phyloP scores from a whole-genome alignment of 2,329 filamentous ascomycete genomes.

The Capronia coronata region DNA sequence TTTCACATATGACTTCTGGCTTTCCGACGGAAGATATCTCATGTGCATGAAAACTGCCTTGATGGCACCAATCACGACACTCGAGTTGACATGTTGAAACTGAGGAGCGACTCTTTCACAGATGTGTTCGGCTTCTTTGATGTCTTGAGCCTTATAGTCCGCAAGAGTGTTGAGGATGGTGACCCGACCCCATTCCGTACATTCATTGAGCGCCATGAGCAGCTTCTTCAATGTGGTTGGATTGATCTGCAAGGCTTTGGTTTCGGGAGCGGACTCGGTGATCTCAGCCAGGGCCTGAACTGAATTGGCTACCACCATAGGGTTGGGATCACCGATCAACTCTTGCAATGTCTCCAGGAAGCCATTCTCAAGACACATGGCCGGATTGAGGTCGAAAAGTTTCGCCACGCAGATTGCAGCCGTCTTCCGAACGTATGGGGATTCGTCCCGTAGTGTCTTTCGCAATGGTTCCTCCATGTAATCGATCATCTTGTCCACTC shows the following conservation, averaged over 20 bases:
- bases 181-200: constrained; percentile 95
- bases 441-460: constrained; percentile 94
- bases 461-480: constrained; percentile 98
- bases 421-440: constrained; percentile 96
- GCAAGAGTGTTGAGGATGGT: constrained; percentile 86
- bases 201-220: constrained; percentile 92
- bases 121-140: constrained; percentile 96
- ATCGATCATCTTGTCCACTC: constrained; percentile 98
- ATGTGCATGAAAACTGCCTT: constrained; percentile 98
- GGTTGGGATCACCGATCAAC: constrained; percentile 93
- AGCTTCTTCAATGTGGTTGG: constrained; percentile 85
- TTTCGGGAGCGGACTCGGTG: constrained; percentile 81
- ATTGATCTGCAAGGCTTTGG: constrained; percentile 75
- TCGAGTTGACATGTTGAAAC: constrained; percentile 97
- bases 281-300: constrained; percentile 93
- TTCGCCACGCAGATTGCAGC: constrained; percentile 97
- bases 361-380: constrained; percentile 91
- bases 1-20: constrained; percentile 80
- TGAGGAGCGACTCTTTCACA: constrained; percentile 94
- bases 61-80: constrained; percentile 92
- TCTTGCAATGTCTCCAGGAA: constrained; percentile 92
- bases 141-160: constrained; percentile 76
- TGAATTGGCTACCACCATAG: constrained; percentile 97
- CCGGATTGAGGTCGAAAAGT: constrained; percentile 87
- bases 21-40: constrained; percentile 70